These are phyloP conservation scores for Colletotrichum graminicola DNA, from an alignment of 2,329 filamentous ascomycete species.

Conservation along the genomic window DNA sequence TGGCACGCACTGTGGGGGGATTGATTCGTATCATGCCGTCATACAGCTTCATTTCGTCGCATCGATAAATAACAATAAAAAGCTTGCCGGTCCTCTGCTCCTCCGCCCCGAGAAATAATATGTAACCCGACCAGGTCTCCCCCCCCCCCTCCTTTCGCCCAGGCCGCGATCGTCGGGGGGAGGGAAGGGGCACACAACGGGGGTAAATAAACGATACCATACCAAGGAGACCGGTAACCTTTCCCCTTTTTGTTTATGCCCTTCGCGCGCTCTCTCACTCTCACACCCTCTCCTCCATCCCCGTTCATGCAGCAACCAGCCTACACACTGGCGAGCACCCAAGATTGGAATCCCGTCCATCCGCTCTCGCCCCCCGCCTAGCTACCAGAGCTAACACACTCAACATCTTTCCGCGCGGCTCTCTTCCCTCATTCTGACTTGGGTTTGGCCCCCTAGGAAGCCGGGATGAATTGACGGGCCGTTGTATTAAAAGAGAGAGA, in stretches of 20 bases:
- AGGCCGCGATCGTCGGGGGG: background rate
- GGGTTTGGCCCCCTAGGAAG: conserved; percentile 13
- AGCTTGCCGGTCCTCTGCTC: background rate
- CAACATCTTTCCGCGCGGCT: background rate
- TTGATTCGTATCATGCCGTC: conserved; percentile 4
- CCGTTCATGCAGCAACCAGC: background rate
- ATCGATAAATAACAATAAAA: background rate
- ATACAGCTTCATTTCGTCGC: background rate
- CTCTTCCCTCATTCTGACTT: background rate
- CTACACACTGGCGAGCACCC: background rate
- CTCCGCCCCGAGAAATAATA: background rate
- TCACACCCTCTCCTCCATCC: background rate
- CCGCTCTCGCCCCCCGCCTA: background rate
- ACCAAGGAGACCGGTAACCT: background rate
- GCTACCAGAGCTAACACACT: conserved; percentile 29
- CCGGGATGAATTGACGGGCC: background rate
- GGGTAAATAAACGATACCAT: background rate
- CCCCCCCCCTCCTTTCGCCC: background rate
- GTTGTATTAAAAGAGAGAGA: conserved; percentile 8
- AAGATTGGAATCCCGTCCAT: conserved; percentile 5
- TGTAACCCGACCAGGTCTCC: background rate
- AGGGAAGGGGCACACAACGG: background rate
- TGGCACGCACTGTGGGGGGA: background rate
- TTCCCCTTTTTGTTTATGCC: background rate
- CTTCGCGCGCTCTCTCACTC: background rate